These are phyloP conservation scores for Actinomortierella wolfii DNA, from an alignment of 371 early-diverging fungal species.

Conservation along the genomic window DNA sequence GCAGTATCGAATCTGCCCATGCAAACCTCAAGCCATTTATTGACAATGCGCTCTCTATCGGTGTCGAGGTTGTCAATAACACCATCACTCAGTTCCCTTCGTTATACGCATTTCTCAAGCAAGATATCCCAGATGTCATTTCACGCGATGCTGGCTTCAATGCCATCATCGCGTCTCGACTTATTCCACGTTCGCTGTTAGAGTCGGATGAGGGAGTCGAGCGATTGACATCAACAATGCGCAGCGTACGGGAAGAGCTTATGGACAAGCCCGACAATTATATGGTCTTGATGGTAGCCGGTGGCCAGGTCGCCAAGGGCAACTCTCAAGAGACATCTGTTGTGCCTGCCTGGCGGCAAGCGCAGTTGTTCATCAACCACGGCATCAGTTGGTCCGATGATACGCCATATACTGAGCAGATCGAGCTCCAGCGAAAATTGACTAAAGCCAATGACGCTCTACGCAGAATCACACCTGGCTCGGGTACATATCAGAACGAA, in stretches of 20 bases:
- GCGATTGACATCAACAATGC: too few species aligned
- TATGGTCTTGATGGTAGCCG: too few species aligned
- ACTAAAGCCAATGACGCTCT: constrained; percentile 2
- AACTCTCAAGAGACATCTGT: constrained; percentile 4
- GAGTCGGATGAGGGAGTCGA: too few species aligned
- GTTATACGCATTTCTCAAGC: neutral
- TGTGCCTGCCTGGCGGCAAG: constrained; percentile 23
- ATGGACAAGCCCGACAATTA: too few species aligned
- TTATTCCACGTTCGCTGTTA: neutral
- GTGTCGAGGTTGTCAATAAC: neutral
- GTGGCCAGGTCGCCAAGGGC: too few species aligned
- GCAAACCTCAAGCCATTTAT: neutral
- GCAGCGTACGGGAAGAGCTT: too few species aligned
- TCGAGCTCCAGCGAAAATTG: neutral
- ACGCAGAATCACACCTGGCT: constrained; percentile 4
- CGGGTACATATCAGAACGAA: constrained; percentile 45
- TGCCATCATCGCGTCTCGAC: neutral
- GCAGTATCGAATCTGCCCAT: neutral
- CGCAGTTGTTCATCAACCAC: constrained; percentile 33
- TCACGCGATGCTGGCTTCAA: neutral
- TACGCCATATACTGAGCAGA: constrained; percentile 1
- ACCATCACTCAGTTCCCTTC: neutral
- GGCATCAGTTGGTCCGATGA: constrained; percentile 16
- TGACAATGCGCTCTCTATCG: neutral
- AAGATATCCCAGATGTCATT: too few species aligned